phyloP scores from a whole-genome alignment of 164 flowering plant species.

The Annona cherimola region DNA sequence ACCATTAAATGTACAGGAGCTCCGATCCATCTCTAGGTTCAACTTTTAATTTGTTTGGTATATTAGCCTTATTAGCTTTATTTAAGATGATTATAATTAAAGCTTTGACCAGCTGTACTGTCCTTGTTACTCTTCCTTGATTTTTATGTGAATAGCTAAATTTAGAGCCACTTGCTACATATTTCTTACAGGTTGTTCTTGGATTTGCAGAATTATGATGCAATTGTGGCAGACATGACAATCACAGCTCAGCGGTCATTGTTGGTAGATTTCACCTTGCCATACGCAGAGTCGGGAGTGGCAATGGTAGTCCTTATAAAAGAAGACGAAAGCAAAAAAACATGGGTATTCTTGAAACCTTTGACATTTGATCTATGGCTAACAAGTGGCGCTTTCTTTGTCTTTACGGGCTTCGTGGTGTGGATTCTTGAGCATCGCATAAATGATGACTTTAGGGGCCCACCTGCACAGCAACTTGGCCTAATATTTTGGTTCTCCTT shows the following conservation, averaged over 20 bases:
- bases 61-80: too few species aligned
- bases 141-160: too few species aligned
- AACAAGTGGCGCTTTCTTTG: conserved; percentile 25
- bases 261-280: conserved; percentile 26
- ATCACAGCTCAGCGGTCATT: conserved; percentile 22
- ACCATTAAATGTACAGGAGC: too few species aligned
- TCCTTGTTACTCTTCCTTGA: too few species aligned
- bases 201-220: conserved; percentile 26
- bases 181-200: neutral
- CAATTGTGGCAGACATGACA: conserved; percentile 28
- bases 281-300: conserved; percentile 22
- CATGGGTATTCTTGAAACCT: conserved; percentile 43
- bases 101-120: too few species aligned
- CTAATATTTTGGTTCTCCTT: conserved; percentile 47
- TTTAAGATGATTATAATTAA: too few species aligned
- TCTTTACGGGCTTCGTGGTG: conserved; percentile 38
- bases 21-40: too few species aligned
- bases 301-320: conserved; percentile 23
- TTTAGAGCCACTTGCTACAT: too few species aligned
- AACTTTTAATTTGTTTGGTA: too few species aligned
- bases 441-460: conserved; percentile 26
- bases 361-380: conserved; percentile 38
- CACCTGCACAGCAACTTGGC: conserved; percentile 31
- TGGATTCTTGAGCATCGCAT: conserved; percentile 56
- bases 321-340: conserved; percentile 16